Evolutionary conservation across 768 basidiomycete species (phyloP), one percentile per base, ranked within the genome.

Genomic region (Suillus subluteus): DNA sequence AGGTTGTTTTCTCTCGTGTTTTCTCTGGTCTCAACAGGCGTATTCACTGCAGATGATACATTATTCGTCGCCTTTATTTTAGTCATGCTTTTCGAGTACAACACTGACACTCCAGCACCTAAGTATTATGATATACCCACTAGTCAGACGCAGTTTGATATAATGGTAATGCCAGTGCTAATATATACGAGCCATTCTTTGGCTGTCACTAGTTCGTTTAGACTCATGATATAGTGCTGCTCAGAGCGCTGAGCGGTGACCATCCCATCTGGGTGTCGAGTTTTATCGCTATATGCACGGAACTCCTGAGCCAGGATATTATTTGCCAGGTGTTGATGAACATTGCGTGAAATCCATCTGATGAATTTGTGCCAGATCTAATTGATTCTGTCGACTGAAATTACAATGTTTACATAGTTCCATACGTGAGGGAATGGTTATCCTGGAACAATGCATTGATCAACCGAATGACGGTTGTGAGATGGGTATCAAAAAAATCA

Each of bases 321-420:
- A 26, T 7, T 26, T 18, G 46, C 8, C 21, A n/a, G 46, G 4
- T 48, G 46, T n/a, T 15, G 7, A 50, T 26, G 23, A 50, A n/a
- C n/a, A 15, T 12, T 18, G 15, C 7, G 26, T 30, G 8, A 30
- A 18, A 30, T 54, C 3, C 15, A 30, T 30, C 26, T 52, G 52
- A 30, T 54, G 18, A 11, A 12, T 35, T 35, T 6, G 55, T 37
- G 12, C 35, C 6, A n/a, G 23, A 32, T 55, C 8, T 30, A 59
- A 18, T 30, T 40, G 16, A 6, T 26, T 56, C 21, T n/a, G 30
- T n/a, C 38, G 2, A 43, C 30, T 13, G 41, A 46, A 65, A 37
- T 65, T 62, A 46, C 64, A 50, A 62, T 32, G 16, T 55, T 32
- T 18, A 61, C 13, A 35, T n/a, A 65, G 58, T 23, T 46, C 56